Percentiles rank a stretch among this genome's conserved stretches.
phyloP scores from a whole-genome alignment of 768 basidiomycete genomes.

The Omphalotus guepiniiformis region DNA sequence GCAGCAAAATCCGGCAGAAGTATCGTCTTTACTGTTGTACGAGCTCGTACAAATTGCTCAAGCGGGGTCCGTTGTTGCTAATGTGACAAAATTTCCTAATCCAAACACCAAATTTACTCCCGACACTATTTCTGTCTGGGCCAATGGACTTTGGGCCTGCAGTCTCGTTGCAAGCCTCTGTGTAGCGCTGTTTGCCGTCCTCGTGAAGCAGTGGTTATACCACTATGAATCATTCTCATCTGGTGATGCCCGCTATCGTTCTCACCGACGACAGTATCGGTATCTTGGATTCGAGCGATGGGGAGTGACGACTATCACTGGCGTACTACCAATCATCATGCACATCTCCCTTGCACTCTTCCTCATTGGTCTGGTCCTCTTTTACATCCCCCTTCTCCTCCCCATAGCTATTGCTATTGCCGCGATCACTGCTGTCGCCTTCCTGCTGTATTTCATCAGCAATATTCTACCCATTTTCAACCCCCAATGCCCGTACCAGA shows the following conservation, averaged over 20 bases:
- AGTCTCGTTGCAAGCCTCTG: constrained; percentile 5
- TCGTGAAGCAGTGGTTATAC: constrained; percentile 10
- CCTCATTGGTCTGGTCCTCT: constrained; percentile 13
- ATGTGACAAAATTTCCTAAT: neutral
- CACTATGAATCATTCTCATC: constrained; percentile 1
- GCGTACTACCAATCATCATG: constrained; percentile 13
- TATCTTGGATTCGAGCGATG: constrained; percentile 7
- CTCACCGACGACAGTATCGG: constrained; percentile 7
- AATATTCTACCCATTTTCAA: constrained; percentile 10
- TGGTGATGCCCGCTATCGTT: neutral
- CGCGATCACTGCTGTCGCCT: neutral
- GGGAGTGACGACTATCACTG: constrained; percentile 9
- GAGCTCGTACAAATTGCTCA: constrained; percentile 4
- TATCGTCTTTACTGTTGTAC: neutral
- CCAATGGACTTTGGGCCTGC: constrained; percentile 7
- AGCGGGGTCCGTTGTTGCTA: neutral
- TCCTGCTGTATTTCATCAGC: constrained; percentile 5
- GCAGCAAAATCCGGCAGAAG: neutral
- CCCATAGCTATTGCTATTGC: constrained; percentile 4
- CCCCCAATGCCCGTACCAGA: constrained; percentile 13
- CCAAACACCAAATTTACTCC: neutral
- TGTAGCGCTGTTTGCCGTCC: neutral
- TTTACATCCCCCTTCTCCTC: constrained; percentile 5
- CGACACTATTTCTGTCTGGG: neutral
- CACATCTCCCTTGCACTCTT: constrained; percentile 16